These are phyloP conservation scores for Pyrrhoderma lamaoense DNA, from an alignment of 1,284 basidiomycete species.

Conservation along the genomic window DNA sequence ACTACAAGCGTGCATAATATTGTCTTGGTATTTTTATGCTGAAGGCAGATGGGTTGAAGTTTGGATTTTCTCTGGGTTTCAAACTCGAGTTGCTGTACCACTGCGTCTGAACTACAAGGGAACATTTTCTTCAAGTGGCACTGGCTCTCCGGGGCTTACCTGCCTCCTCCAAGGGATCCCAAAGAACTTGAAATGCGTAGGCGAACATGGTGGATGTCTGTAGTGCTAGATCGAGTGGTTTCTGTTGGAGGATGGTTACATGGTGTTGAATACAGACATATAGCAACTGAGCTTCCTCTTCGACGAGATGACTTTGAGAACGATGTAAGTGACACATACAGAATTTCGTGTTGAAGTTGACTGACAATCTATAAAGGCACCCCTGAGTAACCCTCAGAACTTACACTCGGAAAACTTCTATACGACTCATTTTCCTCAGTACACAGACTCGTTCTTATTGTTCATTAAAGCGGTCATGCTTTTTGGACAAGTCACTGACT, in stretches of 20 bases:
- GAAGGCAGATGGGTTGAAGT: conserved; percentile 85
- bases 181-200: conserved; percentile 68
- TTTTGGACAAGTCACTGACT: conserved; percentile 76
- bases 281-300: conserved; percentile 73
- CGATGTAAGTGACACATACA: conserved; percentile 42
- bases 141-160: conserved; percentile 62
- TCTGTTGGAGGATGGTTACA: conserved; percentile 87
- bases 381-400: conserved; percentile 66
- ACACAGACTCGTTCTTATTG: conserved; percentile 72
- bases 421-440: conserved; percentile 58
- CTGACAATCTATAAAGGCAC: conserved; percentile 13
- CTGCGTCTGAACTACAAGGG: conserved; percentile 76
- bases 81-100: conserved; percentile 77
- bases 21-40: conserved; percentile 84
- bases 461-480: conserved; percentile 76
- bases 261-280: conserved; percentile 69
- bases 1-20: conserved; percentile 69
- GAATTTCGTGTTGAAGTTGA: conserved; percentile 8
- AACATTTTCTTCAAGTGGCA: conserved; percentile 62
- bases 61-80: conserved; percentile 81
- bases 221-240: conserved; percentile 75
- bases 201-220: conserved; percentile 83
- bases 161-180: conserved; percentile 68
- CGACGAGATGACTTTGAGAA: conserved; percentile 65
- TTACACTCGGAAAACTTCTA: conserved; percentile 55